These are phyloP conservation scores for Akanthomyces muscarius DNA, from an alignment of 2,329 filamentous ascomycete species.

Conservation along the genomic window DNA sequence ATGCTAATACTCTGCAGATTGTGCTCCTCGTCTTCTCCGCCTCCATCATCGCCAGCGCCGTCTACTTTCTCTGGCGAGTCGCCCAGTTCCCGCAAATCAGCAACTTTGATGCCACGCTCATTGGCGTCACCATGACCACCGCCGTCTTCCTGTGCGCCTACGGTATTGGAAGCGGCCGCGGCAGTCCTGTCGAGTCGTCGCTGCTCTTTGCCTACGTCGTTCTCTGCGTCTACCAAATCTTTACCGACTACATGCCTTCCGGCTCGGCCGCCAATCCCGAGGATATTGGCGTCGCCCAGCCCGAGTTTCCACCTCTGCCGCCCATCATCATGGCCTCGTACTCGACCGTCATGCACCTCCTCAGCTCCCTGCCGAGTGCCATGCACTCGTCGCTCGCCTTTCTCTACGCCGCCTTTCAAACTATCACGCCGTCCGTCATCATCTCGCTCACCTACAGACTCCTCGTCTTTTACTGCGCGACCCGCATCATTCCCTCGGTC, in stretches of 20 bases:
- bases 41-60: slow-evolving; percentile 85
- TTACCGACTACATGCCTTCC: slow-evolving; percentile 93
- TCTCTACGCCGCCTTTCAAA: slow-evolving; percentile 86
- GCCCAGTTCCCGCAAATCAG: slow-evolving; percentile 89
- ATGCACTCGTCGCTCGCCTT: slow-evolving; percentile 82
- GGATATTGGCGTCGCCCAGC: slow-evolving; percentile 52
- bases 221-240: slow-evolving; percentile 98
- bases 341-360: slow-evolving; percentile 78
- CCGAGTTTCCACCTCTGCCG: slow-evolving; percentile 93
- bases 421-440: slow-evolving; percentile 91
- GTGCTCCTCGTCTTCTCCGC: slow-evolving; percentile 81
- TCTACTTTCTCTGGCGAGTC: slow-evolving; percentile 96
- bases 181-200: slow-evolving; percentile 92
- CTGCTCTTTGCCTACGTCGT: slow-evolving; percentile 95
- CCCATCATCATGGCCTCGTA: slow-evolving; percentile 99
- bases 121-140: slow-evolving; percentile 88
- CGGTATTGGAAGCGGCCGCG: slow-evolving; percentile 88
- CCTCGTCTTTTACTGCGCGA: slow-evolving; percentile 92
- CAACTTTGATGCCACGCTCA: slow-evolving; percentile 87
- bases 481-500: slow-evolving; percentile 91
- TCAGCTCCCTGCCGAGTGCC: slow-evolving; percentile 78
- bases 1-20: slow-evolving; percentile 56
- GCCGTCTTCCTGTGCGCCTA: slow-evolving; percentile 89
- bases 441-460: slow-evolving; percentile 92
- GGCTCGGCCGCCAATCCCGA: slow-evolving; percentile 54